Base-by-base conservation (phyloP, 768 basidiomycete genomes). In the Pleurotus platypus region DNA sequence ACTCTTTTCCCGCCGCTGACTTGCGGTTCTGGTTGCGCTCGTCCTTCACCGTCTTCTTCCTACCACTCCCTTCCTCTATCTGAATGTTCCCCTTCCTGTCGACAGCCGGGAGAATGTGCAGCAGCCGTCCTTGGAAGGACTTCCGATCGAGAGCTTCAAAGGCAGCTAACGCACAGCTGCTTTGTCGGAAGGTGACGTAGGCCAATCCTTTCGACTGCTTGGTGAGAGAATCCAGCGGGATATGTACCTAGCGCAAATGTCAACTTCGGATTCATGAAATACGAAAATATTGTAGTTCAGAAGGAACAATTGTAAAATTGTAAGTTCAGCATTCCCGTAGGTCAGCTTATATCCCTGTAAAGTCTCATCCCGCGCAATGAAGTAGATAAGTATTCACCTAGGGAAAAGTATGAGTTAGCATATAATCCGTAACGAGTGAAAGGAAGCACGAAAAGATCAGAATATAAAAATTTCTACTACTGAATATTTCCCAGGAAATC, bases 91-190 rank as follows among this genome's bases (percentile, higher is more conserved):
- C 70, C 63, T 78, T 82, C 54, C 85, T 75, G 63, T 92, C 85
- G 1, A 92, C 83, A 0, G 92, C 94, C 0, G 90, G 90, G 0
- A 99, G 77, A 54, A 98, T 86, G 66, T 98, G 97, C 1, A 99
- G 69, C 0, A 98, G 69, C 26, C 97, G 85, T 2, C 97, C 97
- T 72, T 95, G 94, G 70, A 97, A 94, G 0, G 92, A 85, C 38
- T 79, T 86, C 57, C 85, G 85, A 67, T 98, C 95, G 35, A 98
- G 78, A 0, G 77, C 78, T 56, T 86, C 80, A 62, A 87, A 93
- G 0, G 96, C 97, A 0, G 78, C 72, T 0, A 94, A 63, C 4
- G 82, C 81, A 55, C 69, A 66, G 0, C 72, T 61, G 5, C 78
- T 65, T 20, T 71, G 67, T 8, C 68, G 62, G 56, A 78, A 83